These are phyloP conservation scores for Carex myosuroides DNA, from an alignment of 176 grass and related monocot genomes.

Conservation along the genomic window DNA sequence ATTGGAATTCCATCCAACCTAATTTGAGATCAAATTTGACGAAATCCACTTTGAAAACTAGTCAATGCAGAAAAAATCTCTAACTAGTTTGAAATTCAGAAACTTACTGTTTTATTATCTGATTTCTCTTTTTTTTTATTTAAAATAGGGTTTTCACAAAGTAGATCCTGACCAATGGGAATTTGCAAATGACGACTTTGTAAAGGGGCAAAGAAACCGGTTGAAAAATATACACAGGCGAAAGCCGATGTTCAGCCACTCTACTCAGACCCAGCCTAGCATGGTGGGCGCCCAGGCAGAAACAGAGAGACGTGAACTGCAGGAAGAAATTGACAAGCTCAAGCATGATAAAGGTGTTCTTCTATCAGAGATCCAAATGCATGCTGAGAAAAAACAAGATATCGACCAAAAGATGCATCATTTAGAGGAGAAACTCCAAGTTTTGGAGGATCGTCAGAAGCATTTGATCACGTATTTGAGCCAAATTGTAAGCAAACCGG, in stretches of 20 bases:
- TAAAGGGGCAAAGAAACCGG: conserved; percentile 44
- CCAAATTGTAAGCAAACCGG: conserved; percentile 47
- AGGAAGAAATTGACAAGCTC: conserved; percentile 70
- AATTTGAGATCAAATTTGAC: background rate
- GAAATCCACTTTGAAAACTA: background rate
- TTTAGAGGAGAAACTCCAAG: conserved; percentile 66
- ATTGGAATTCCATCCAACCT: background rate
- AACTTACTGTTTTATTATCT: background rate
- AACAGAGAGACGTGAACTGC: conserved; percentile 52
- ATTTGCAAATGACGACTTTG: conserved; percentile 81
- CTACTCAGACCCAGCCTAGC: conserved; percentile 36
- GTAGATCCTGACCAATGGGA: conserved; percentile 89
- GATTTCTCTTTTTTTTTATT: background rate
- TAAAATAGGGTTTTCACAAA: conserved; percentile 83
- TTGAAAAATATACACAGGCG: conserved; percentile 83
- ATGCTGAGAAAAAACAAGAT: conserved; percentile 48
- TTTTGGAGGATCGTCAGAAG: conserved; percentile 48
- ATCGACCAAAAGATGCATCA: conserved; percentile 69
- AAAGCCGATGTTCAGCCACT: conserved; percentile 92
- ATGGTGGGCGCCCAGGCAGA: conserved; percentile 35
- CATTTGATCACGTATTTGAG: conserved; percentile 47
- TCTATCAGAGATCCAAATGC: conserved; percentile 46
- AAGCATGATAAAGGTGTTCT: conserved; percentile 50
- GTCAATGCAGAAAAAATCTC: background rate
- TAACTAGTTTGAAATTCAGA: background rate